Evolutionary conservation across 441 rosid species (phyloP).

Genomic region (Pelargonium myrrhifolium): DNA sequence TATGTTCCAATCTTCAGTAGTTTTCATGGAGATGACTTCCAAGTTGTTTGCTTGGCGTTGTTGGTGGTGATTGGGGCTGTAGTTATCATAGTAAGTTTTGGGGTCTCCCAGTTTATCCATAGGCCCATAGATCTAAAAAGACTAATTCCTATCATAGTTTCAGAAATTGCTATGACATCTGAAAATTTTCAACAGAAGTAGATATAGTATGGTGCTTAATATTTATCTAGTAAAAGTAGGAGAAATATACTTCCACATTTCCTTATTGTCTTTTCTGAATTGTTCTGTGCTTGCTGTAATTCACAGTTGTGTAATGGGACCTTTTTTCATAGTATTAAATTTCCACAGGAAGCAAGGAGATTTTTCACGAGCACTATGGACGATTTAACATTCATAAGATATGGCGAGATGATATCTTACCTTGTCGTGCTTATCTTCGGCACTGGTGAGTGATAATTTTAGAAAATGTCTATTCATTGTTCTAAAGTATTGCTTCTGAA

Average conservation of each 20-base stretch:
- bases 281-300: not conserved
- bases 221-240: not conserved
- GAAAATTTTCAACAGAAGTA: not conserved
- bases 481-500: not conserved
- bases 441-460: constrained; percentile 51
- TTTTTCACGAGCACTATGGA: constrained; percentile 63
- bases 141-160: not conserved
- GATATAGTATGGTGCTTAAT: not conserved
- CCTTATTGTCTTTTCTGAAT: not conserved
- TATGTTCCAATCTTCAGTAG: no score
- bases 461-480: not conserved
- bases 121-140: no score
- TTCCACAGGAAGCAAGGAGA: constrained; percentile 63
- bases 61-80: no score
- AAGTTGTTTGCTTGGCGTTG: not conserved
- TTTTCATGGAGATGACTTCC: not conserved
- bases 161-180: not conserved
- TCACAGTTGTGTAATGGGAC: not conserved
- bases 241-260: not conserved
- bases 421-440: constrained; percentile 84
- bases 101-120: no score
- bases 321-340: not conserved
- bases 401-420: constrained; percentile 81
- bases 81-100: no score
- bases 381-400: constrained; percentile 60